Evolutionary conservation across 331 rosid genomes (phyloP), one percentile per base, ranked within the genome.

Genomic region (Pyracantha coccinea): DNA sequence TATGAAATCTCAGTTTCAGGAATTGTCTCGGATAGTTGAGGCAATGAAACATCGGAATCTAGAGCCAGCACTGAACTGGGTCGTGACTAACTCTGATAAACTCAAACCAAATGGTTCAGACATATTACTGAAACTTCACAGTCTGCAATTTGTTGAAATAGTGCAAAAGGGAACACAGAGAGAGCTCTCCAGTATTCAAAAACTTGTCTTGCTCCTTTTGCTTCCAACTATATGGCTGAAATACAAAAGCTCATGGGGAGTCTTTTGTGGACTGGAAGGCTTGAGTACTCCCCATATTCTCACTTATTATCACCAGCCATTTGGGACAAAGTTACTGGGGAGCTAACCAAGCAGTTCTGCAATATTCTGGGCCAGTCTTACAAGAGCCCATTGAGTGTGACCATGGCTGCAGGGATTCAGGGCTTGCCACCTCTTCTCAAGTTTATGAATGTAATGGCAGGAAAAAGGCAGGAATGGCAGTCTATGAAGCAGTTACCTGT

Each of bases 391-490:
- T 89, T 94, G 88, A 81, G 87, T 16, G 86, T 88, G 78, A 87
- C 96, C 1, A 69, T 92, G n/a, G 92, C 89, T 62, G 96, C 99
- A 25, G 99, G 99, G 50, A 66, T 73, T 24, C 96, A 87, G 86
- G 90, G 83, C 62, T 83, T 92, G 86, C 97, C 99, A 15, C 89
- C 83, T 10, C 89, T 89, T 71, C 74, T 94, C 50, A 94, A 94
- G 84, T 88, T 88, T 69, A 85, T 90, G 97, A 87, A 74, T 71
- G 95, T 94, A 44, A 85, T 94, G 97, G 88, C 86, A 47, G 95
- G 95, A 77, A 94, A 83, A 89, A 94, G 83, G 85, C 94, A 86
- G 75, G 99, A 94, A 81, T 94, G 95, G 96, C 97, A 85, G 52
- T 62, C 92, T 4, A 84, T 86, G 92, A 87, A 85, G 88, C 93